Evolutionary conservation across 192 early-diverging fungal species (phyloP), one percentile per base, ranked within the genome.

Genomic region (Jimgerdemannia flammicorona): DNA sequence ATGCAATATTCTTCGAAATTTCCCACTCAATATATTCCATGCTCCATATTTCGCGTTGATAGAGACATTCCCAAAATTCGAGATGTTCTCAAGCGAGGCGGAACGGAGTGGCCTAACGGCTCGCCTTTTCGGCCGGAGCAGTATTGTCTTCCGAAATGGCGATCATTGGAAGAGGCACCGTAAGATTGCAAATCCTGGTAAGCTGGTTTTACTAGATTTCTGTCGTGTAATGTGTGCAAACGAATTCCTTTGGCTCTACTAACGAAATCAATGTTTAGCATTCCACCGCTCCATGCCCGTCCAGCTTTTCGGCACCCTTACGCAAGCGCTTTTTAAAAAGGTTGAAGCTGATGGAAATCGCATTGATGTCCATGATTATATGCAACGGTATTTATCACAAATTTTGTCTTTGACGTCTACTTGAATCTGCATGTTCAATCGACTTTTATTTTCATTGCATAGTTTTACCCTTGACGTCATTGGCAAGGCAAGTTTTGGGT

Each of bases 231-330:
- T 59, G 49, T 6, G 49, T 14, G 49, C 49, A 59, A 10, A 59
- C 6, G 14, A 14, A 10, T 59, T 66, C 77, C 6, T 59, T 59
- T 14, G 6, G 6, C 49, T 59, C 14, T 59, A 10, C 49, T 59
- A 6, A 59, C 49, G 49, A 6, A 59, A 59, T 10, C 14, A 59
- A 10, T 14, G 14, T 59, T 41, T 10, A 69, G 80, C 73, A 42
- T 81, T 81, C 70, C 71, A 75, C 39, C 70, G 76, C 44, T 74
- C 80, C 4, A 74, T 81, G 70, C 80, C 75, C 20, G 76, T 75
- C 3, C 59, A 72, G n/a, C 42, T 77, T 1, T 81, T 81, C 69
- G 73, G 76, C 4, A n/a, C 9, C 3, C 44, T 74, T 8, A 75
- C 73, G 3, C 43, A 74, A 4, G 72, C 43, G 3, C 44, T 81